phyloP scores from a whole-genome alignment of 176 grass and related monocot genomes.

The Leersia perrieri region DNA sequence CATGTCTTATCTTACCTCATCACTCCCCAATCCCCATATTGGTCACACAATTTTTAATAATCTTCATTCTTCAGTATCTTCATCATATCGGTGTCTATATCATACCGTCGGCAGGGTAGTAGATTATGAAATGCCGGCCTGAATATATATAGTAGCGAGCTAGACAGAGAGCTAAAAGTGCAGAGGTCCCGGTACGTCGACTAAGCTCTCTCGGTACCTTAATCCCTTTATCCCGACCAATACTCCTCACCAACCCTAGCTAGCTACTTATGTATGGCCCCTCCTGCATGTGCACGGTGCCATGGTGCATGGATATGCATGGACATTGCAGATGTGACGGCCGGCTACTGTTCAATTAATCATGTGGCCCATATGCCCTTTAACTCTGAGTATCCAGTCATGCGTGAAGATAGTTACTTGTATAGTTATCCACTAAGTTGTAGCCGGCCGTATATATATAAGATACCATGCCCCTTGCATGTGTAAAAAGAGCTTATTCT shows the following conservation, averaged over 20 bases:
- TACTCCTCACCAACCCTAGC: background rate
- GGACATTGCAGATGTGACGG: background rate
- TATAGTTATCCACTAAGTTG: background rate
- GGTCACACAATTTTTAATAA: no score
- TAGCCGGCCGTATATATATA: background rate
- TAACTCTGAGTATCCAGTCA: background rate
- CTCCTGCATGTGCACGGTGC: no score
- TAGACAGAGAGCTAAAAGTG: background rate
- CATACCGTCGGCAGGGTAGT: background rate
- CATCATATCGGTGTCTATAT: no score
- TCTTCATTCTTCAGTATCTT: no score
- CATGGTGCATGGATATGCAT: background rate
- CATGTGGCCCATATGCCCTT: background rate
- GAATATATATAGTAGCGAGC: constrained; percentile 1
- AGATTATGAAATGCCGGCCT: constrained; percentile 31
- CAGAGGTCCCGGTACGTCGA: background rate
- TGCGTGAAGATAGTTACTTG: background rate
- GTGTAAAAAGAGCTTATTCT: background rate
- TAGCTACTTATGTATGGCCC: background rate
- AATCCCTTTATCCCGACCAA: background rate
- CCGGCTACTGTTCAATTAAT: background rate
- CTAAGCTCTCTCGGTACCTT: no score
- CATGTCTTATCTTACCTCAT: no score
- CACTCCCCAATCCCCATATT: no score
- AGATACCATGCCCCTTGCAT: background rate